These are phyloP conservation scores for Pseudevernia furfuracea DNA, from an alignment of 495 filamentous ascomycete genomes.

Conservation along the genomic window DNA sequence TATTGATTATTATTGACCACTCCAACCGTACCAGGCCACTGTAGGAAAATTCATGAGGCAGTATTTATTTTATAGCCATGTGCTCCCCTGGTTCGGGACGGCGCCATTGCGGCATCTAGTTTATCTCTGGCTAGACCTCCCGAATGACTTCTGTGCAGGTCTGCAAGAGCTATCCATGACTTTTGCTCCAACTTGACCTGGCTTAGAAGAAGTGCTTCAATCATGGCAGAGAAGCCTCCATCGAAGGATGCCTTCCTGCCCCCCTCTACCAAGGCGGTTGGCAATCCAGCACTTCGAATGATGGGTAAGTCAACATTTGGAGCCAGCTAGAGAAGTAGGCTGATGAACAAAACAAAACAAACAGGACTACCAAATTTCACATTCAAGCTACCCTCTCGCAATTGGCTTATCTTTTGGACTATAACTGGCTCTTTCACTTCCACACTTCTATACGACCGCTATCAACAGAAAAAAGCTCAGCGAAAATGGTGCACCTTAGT, in stretches of 20 bases:
- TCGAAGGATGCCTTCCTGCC: conserved; percentile 26
- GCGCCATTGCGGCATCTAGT: conserved; percentile 10
- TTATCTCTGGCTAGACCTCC: conserved; percentile 12
- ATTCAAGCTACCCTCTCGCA: conserved; percentile 83
- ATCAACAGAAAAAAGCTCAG: conserved; percentile 73
- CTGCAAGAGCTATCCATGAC: not conserved
- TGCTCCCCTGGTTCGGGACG: not conserved
- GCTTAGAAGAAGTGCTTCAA: conserved; percentile 1
- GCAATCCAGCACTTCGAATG: conserved; percentile 65
- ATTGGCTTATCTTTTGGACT: conserved; percentile 92
- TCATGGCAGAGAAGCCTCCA: conserved; percentile 19
- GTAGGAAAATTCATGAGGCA: not conserved
- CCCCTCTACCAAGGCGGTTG: conserved; percentile 28
- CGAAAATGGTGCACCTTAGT: conserved; percentile 83
- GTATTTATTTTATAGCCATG: not conserved
- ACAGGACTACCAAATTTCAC: conserved; percentile 67
- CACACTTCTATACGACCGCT: conserved; percentile 79
- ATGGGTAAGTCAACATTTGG: conserved; percentile 45
- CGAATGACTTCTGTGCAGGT: conserved; percentile 2
- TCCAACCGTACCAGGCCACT: not conserved
- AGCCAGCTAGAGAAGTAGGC: not conserved
- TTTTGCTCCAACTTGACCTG: not conserved
- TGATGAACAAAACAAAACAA: conserved; percentile 5
- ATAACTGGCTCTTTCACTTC: conserved; percentile 68
- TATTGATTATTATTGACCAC: too few species aligned